phyloP scores from a whole-genome alignment of 345 rosid species.

The thale cress (Arabidopsis thaliana) region DNA sequence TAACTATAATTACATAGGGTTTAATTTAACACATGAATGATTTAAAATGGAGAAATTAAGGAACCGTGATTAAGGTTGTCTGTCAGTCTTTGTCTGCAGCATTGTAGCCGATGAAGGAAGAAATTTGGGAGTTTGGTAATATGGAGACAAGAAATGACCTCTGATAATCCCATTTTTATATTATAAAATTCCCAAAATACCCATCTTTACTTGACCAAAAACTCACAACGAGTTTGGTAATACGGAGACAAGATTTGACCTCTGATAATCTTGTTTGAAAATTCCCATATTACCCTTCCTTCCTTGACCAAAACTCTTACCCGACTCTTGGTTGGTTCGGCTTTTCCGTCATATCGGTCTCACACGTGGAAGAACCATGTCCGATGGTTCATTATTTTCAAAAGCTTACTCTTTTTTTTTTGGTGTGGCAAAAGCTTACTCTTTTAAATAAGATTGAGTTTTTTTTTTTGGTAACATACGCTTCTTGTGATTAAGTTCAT shows the following conservation, averaged over 20 bases:
- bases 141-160: slow-evolving; percentile 42
- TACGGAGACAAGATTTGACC: slow-evolving; percentile 42
- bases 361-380: slow-evolving; percentile 14
- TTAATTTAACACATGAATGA: too few relatives aligned
- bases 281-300: slow-evolving; percentile 23
- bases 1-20: too few relatives aligned
- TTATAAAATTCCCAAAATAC: not conserved
- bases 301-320: slow-evolving; percentile 24
- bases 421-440: not conserved
- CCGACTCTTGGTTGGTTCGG: slow-evolving; percentile 17
- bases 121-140: slow-evolving; percentile 33
- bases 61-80: slow-evolving; percentile 37
- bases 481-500: not conserved
- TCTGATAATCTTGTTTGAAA: not conserved
- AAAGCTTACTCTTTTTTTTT: not conserved
- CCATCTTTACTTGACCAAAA: slow-evolving; percentile 13
- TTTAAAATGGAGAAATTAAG: not conserved
- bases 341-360: not conserved
- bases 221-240: slow-evolving; percentile 35
- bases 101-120: not conserved
- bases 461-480: too few relatives aligned
- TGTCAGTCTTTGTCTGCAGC: slow-evolving; percentile 34
- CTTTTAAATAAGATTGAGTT: not conserved
- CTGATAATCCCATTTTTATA: not conserved
- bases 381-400: not conserved